phyloP scores from a whole-genome alignment of 257 asterid genomes.

The Solanum rostratum region DNA sequence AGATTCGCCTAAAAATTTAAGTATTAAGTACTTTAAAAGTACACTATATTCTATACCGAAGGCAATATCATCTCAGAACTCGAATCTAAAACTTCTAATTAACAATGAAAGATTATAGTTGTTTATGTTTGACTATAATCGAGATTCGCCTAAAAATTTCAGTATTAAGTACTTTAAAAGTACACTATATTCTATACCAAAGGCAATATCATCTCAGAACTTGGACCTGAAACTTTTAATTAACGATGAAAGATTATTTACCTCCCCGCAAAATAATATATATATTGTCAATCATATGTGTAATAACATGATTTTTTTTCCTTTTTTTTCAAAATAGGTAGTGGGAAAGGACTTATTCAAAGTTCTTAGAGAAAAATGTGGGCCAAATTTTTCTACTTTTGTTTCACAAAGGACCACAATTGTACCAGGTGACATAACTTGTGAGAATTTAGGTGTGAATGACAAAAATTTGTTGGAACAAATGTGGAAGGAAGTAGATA shows the following conservation, averaged over 20 bases:
- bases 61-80: too few species aligned
- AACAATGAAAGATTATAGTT: too few species aligned
- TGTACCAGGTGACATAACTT: constrained; percentile 72
- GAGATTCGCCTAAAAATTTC: too few species aligned
- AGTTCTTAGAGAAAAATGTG: constrained; percentile 50
- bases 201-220: background rate
- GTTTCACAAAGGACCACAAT: constrained; percentile 37
- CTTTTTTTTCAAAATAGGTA: background rate
- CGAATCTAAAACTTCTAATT: too few species aligned
- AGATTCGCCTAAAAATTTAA: too few species aligned
- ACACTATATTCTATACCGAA: too few species aligned
- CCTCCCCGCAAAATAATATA: too few species aligned
- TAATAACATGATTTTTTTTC: background rate
- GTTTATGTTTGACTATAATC: too few species aligned
- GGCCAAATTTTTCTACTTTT: constrained; percentile 22
- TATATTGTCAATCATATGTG: background rate
- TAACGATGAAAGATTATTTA: background rate
- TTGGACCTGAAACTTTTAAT: background rate
- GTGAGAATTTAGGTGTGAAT: constrained; percentile 61
- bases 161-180: too few species aligned
- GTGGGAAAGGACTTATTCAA: constrained; percentile 57
- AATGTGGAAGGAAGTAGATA: constrained; percentile 61
- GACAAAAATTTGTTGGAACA: constrained; percentile 39
- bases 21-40: too few species aligned
- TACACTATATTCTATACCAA: too few species aligned